Base-by-base conservation (phyloP, 2,329 filamentous ascomycete genomes). In the Xylariaceae sp. region DNA sequence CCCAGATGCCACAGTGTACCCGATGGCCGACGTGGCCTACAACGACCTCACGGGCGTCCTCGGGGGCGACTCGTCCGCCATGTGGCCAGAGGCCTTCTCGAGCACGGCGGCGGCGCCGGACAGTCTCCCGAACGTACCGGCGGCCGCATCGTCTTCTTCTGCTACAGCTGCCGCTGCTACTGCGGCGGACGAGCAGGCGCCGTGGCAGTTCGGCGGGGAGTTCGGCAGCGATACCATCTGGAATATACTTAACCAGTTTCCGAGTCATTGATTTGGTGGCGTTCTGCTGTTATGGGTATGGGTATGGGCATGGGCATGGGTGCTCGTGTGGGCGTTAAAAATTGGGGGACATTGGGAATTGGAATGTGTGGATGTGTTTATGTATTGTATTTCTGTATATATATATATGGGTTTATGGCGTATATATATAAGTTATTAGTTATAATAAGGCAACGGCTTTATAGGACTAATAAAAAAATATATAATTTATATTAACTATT, bases 191-290 rank as follows among this genome's bases (percentile, higher is more conserved):
- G 64, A 69, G n/a, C 66, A 69, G 43, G 59, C 63, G 26, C 62
- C 70, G 23, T 81, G 78, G 78, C 76, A 80, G 56, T 85, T 85
- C 70, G 81, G 78, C 20, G 82, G 82, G 1, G 80, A 78, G 54
- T 83, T 84, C 70, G 77, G 76, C 2, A 75, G 76, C 46, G 81
- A 83, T 62, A 84, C 80, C 44, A 76, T 85, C 52, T 84, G 82
- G 82, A 80, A 78, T 40, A 69, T 84, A 54, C 66, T 85, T 63
- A 85, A 85, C 64, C 79, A 77, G 60, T 77, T 78, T 60, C 74
- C 74, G 37, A 72, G 70, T 46, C 51, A 66, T 51, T 63, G 52
- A 53, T n/a, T n/a, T 26, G 23, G 9, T 26, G 9, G 23, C 23
- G 4, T 4, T 26, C 23, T 26, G 4, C 4, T 9, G 4, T 26